phyloP scores from a whole-genome alignment of 2,329 filamentous ascomycete genomes.

The Ophiostoma tasmaniense region DNA sequence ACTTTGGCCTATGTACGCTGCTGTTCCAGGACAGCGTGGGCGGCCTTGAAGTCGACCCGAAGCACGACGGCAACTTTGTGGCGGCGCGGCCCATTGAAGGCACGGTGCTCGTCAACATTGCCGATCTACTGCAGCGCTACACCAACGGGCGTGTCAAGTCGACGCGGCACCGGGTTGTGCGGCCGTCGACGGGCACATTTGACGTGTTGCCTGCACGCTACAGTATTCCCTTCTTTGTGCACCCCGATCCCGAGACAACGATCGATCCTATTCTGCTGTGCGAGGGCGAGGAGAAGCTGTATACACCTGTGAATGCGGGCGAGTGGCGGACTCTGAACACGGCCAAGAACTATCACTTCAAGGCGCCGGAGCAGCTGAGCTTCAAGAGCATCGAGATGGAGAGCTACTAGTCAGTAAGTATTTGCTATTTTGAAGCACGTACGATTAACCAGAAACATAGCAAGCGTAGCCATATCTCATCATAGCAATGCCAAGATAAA shows the following conservation, averaged over 20 bases:
- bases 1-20: constrained; percentile 8
- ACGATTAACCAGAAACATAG: too few relatives aligned
- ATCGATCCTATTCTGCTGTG: constrained; percentile 2
- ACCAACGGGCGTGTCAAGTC: constrained; percentile 8
- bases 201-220: constrained; percentile 3
- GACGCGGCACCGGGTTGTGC: constrained; percentile 2
- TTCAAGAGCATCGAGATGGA: constrained; percentile 8
- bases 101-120: constrained; percentile 12
- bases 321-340: constrained; percentile 9
- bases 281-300: constrained; percentile 4
- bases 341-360: constrained; percentile 8
- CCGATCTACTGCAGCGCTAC: constrained; percentile 9
- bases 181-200: background rate
- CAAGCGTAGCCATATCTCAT: background rate
- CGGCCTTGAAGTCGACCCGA: constrained; percentile 2
- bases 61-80: background rate
- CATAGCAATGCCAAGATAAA: background rate
- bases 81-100: background rate
- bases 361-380: constrained; percentile 3
- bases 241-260: constrained; percentile 1
- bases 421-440: background rate
- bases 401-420: background rate
- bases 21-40: constrained; percentile 6
- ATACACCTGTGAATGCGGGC: background rate
- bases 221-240: constrained; percentile 3